Conservation (phyloP, 2,329 filamentous ascomycete genomes). For the Paraphoma sp. region DNA sequence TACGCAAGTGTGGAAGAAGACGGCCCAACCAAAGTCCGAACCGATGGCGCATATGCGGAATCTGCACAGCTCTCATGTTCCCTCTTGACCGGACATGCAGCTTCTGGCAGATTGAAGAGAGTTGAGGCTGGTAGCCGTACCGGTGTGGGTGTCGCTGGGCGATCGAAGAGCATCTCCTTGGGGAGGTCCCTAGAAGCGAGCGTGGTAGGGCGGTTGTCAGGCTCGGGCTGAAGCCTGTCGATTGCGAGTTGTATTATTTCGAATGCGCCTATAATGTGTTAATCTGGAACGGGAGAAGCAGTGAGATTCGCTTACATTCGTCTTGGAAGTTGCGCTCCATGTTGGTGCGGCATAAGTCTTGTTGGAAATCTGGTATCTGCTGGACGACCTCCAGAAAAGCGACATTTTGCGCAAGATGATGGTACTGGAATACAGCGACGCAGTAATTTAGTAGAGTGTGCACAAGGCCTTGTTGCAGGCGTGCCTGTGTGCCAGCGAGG, state of each 20-base stretch:
- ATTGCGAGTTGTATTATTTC: slow-evolving; percentile 20
- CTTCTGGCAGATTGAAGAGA: background rate
- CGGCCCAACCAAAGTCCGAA: background rate
- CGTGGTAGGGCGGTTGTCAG: background rate
- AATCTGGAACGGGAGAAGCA: background rate
- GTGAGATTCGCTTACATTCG: slow-evolving; percentile 43
- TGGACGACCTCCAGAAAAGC: slow-evolving; percentile 48
- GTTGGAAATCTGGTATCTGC: slow-evolving; percentile 48
- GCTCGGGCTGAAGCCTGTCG: slow-evolving; percentile 3
- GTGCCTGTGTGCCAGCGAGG: slow-evolving; percentile 27
- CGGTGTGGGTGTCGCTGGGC: background rate
- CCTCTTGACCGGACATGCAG: background rate
- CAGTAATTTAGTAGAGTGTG: slow-evolving; percentile 54
- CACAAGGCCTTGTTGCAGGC: slow-evolving; percentile 37
- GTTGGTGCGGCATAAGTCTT: slow-evolving; percentile 49
- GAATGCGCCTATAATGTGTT: slow-evolving; percentile 15
- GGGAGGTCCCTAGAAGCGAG: slow-evolving; percentile 16
- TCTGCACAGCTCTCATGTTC: background rate
- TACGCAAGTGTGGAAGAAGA: slow-evolving; percentile 15
- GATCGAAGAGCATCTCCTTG: slow-evolving; percentile 10
- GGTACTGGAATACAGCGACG: slow-evolving; percentile 46
- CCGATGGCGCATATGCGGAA: background rate
- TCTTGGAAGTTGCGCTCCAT: slow-evolving; percentile 48
- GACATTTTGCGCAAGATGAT: slow-evolving; percentile 42
- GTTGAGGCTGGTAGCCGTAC: background rate